Base-by-base conservation (phyloP, 768 basidiomycete species). In the Hydnum rufescens region DNA sequence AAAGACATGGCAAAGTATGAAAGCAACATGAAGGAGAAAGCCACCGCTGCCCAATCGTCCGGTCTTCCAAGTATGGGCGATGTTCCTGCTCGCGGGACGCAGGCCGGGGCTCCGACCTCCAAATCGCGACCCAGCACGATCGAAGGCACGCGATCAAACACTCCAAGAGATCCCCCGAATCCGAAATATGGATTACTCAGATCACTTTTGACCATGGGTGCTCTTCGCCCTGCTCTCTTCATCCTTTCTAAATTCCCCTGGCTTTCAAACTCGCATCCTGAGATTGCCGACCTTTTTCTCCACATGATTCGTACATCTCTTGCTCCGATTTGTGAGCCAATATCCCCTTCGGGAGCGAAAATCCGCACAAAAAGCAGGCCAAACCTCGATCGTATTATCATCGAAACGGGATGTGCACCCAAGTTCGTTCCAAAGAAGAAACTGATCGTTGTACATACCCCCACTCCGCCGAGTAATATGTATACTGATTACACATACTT, bases 201-300 rank as follows among this genome's bases (percentile, higher is more conserved):
- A 42, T 83, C 86, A 13, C 68, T 97, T n/a, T 75, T 99, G 29
- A 71, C 86, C 30, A 68, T 97, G 46, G 95, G 95, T 3, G 85
- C 85, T 25, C 60, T 92, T 49, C 75, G 78, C 44, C 78, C 85
- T 1, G 78, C 85, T 5, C 65, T 88, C 50, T 75, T 77, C 29
- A 75, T 97, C 55, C 65, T 97, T 61, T 74, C 81, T 46, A 79
- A 78, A 60, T 89, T 77, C 63, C 84, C 83, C 3, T 89, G 87
- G 82, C 65, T 95, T 44, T 76, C 82, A 19, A 80, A 87, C 57
- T 76, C 79, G 32, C 75, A 82, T 53, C 76, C 80, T 0, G 82
- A 89, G 58, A 70, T 97, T 49, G 83, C 89, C 4, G 92, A 96
- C 63, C 68, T 96, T 43, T 70, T 95, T 57, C 69, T 95, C 29